phyloP scores from a whole-genome alignment of 1,139 yeast genomes.

The Protomyces macrosporus region DNA sequence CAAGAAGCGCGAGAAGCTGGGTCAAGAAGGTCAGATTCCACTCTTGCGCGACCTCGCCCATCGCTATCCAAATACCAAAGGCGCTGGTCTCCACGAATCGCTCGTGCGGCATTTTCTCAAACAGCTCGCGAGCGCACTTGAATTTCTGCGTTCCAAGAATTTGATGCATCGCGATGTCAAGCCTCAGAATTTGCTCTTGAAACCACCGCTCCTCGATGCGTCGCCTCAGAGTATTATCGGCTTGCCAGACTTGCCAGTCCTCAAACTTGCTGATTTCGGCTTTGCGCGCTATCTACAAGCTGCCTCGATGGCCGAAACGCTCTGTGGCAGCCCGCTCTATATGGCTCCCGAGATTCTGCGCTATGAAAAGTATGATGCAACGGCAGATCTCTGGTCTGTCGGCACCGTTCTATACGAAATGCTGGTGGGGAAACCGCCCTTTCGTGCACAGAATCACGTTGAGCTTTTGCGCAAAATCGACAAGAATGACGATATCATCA shows the following conservation, averaged over 20 bases:
- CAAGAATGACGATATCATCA: slow-evolving; percentile 66
- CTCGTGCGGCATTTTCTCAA: slow-evolving; percentile 78
- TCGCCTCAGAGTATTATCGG: slow-evolving; percentile 49
- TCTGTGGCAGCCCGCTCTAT: slow-evolving; percentile 93
- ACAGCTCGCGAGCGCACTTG: slow-evolving; percentile 78
- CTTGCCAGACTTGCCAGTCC: slow-evolving; percentile 79
- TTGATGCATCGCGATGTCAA: slow-evolving; percentile 90
- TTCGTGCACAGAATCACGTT: slow-evolving; percentile 85
- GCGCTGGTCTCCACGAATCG: slow-evolving; percentile 71
- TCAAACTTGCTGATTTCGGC: slow-evolving; percentile 95
- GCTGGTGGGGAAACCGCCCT: slow-evolving; percentile 93
- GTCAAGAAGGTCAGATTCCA: slow-evolving; percentile 55
- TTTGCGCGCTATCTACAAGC: slow-evolving; percentile 91
- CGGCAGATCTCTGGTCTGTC: slow-evolving; percentile 96
- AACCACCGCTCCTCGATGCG: slow-evolving; percentile 53
- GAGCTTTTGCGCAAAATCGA: slow-evolving; percentile 83
- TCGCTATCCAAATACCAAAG: slow-evolving; percentile 74
- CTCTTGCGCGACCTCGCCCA: slow-evolving; percentile 67
- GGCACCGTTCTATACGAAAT: slow-evolving; percentile 94
- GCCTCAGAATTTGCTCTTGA: slow-evolving; percentile 81
- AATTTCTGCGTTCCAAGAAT: slow-evolving; percentile 72
- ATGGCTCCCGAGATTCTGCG: slow-evolving; percentile 98
- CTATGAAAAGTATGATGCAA: slow-evolving; percentile 92
- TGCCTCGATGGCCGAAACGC: slow-evolving; percentile 89
- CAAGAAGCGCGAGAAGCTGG: slow-evolving; percentile 65